These are phyloP conservation scores for Lignosus rhinocerotis DNA, from an alignment of 1,284 basidiomycete genomes.

Conservation along the genomic window DNA sequence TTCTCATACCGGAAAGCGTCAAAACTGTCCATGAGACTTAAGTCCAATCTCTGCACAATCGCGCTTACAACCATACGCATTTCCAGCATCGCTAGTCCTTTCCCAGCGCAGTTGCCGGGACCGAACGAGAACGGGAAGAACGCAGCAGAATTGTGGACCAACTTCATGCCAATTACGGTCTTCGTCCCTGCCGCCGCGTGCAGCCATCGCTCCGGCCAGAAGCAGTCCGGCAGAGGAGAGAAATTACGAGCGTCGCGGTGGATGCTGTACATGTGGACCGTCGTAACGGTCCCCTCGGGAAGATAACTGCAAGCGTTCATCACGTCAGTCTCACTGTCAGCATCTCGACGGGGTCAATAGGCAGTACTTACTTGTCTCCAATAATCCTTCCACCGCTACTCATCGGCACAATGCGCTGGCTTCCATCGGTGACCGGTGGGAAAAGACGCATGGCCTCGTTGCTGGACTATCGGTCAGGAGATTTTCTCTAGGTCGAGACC, in stretches of 20 bases:
- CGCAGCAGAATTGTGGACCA: slow-evolving; percentile 29
- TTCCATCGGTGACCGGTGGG: slow-evolving; percentile 56
- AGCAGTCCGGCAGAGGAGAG: slow-evolving; percentile 30
- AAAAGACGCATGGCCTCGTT: slow-evolving; percentile 60
- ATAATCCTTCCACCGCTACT: slow-evolving; percentile 29
- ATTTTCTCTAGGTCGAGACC: background rate
- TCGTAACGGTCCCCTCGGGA: slow-evolving; percentile 31
- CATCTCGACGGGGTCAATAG: background rate
- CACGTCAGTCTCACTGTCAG: background rate
- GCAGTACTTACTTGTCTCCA: slow-evolving; percentile 30
- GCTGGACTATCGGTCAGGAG: slow-evolving; percentile 34
- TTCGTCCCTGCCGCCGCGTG: slow-evolving; percentile 11
- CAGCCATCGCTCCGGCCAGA: slow-evolving; percentile 37
- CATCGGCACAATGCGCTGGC: slow-evolving; percentile 44
- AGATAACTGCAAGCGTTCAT: slow-evolving; percentile 22
- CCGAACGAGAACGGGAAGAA: slow-evolving; percentile 36
- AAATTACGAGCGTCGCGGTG: slow-evolving; percentile 38
- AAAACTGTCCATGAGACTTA: slow-evolving; percentile 27
- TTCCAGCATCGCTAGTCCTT: slow-evolving; percentile 32
- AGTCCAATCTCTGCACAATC: slow-evolving; percentile 31
- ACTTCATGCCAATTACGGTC: slow-evolving; percentile 10
- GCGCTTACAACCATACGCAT: slow-evolving; percentile 29
- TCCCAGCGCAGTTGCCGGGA: slow-evolving; percentile 35
- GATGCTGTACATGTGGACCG: slow-evolving; percentile 31
- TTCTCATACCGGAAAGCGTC: slow-evolving; percentile 26